These are phyloP conservation scores for Bolboschoenus planiculmis DNA, from an alignment of 176 grass and related monocot genomes.

Conservation along the genomic window DNA sequence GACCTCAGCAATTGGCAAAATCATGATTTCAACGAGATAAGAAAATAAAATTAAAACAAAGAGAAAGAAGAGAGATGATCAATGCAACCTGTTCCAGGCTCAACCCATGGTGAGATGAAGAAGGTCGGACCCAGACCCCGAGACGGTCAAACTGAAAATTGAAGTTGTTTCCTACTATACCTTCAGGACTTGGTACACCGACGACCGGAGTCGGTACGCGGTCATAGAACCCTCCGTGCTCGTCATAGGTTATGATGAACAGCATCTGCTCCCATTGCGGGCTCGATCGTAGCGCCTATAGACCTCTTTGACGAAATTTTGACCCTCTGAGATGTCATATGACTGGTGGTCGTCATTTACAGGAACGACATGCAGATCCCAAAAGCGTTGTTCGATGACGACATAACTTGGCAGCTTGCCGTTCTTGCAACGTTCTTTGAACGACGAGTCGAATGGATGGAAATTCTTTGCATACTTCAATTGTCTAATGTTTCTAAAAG, in stretches of 20 bases:
- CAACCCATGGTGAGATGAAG: conserved; percentile 75
- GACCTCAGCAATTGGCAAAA: neutral
- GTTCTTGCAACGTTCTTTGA: conserved; percentile 56
- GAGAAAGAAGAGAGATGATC: neutral
- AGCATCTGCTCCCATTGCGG: conserved; percentile 70
- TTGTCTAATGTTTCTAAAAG: conserved; percentile 44
- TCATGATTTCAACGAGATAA: neutral
- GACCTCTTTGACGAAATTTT: conserved; percentile 64
- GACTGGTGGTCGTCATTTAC: conserved; percentile 87
- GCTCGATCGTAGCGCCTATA: conserved; percentile 52
- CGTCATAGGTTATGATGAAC: conserved; percentile 72
- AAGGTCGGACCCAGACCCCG: conserved; percentile 67
- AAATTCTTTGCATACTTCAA: conserved; percentile 52
- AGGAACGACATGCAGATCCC: conserved; percentile 48
- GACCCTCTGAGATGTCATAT: conserved; percentile 59
- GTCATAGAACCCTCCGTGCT: conserved; percentile 85
- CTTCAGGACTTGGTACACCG: conserved; percentile 66
- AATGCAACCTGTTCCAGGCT: conserved; percentile 42
- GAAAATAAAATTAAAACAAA: neutral
- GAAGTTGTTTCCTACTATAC: conserved; percentile 37
- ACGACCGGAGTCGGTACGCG: conserved; percentile 51
- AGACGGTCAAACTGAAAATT: conserved; percentile 71
- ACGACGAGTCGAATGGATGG: conserved; percentile 50
- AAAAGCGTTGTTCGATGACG: conserved; percentile 81
- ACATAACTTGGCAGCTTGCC: conserved; percentile 85